phyloP scores from a whole-genome alignment of 2,329 filamentous ascomycete species.

The Verticillium longisporum region DNA sequence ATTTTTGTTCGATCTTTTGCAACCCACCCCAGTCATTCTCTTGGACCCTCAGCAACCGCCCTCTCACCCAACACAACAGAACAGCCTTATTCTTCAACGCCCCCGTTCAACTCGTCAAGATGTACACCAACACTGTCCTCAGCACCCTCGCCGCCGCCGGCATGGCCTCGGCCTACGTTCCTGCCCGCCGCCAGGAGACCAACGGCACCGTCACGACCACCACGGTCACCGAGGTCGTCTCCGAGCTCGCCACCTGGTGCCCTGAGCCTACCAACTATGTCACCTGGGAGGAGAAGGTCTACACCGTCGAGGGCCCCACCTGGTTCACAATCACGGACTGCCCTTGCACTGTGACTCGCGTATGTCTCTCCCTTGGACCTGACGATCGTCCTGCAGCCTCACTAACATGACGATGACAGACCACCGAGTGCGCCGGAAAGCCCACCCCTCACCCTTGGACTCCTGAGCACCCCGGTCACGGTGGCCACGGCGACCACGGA shows the following conservation, averaged over 20 bases:
- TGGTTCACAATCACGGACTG: conserved; percentile 49
- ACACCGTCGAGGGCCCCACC: conserved; percentile 46
- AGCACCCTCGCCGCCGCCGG: conserved; percentile 16
- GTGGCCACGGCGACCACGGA: not conserved
- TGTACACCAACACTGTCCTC: conserved; percentile 21
- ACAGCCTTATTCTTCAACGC: conserved; percentile 3
- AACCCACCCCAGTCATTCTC: not conserved
- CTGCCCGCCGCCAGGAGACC: conserved; percentile 4
- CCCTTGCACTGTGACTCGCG: conserved; percentile 34
- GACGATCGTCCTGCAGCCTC: not conserved
- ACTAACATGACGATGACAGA: not conserved
- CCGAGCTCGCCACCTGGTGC: conserved; percentile 32
- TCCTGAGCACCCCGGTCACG: not conserved
- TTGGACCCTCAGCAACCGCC: conserved; percentile 1
- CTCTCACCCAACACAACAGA: conserved; percentile 6
- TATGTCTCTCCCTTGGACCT: conserved; percentile 1
- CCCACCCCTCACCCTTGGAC: not conserved
- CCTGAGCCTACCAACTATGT: conserved; percentile 39
- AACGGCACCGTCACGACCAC: conserved; percentile 19
- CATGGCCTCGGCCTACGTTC: conserved; percentile 7
- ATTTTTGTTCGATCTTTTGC: not conserved
- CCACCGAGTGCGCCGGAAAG: not conserved
- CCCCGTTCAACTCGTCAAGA: conserved; percentile 11
- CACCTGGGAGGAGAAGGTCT: conserved; percentile 42
- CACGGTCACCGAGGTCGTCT: conserved; percentile 28